Conservation (phyloP, 179 eudicot genomes). For the Silene coronaria region DNA sequence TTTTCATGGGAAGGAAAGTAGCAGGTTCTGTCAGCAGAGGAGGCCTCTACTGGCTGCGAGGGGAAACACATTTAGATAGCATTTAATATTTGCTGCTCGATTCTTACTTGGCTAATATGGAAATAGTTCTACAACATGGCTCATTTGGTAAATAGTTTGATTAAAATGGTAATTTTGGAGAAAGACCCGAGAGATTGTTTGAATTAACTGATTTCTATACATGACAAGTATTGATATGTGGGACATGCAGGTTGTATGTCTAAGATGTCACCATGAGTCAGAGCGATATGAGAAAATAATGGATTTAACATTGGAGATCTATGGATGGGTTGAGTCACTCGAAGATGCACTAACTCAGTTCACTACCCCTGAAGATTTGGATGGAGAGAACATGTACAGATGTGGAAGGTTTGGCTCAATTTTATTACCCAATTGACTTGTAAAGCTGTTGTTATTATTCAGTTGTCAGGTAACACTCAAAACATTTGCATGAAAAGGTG, state of each 20-base stretch:
- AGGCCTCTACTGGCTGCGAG: no score
- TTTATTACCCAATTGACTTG: background rate
- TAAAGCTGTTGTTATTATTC: background rate
- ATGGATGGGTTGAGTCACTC: slow-evolving; percentile 85
- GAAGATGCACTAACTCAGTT: slow-evolving; percentile 94
- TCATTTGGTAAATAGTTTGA: no score
- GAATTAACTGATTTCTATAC: background rate
- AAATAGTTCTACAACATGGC: background rate
- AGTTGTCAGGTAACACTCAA: slow-evolving; percentile 9
- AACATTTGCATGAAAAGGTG: slow-evolving; percentile 43
- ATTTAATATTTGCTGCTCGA: no score
- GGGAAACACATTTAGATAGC: no score
- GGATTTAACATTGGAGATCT: slow-evolving; percentile 92
- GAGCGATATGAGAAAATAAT: slow-evolving; percentile 78
- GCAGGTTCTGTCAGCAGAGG: no score
- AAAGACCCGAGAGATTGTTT: no score
- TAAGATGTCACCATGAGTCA: slow-evolving; percentile 75
- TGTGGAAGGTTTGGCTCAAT: slow-evolving; percentile 68
- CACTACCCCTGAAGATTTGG: slow-evolving; percentile 83
- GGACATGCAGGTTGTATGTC: slow-evolving; percentile 63
- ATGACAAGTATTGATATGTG: background rate
- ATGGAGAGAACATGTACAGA: slow-evolving; percentile 94
- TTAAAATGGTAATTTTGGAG: no score
- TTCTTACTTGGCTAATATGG: background rate
- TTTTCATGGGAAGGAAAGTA: background rate